These are phyloP conservation scores for Nicotiana tabacum DNA, from an alignment of 257 asterid species.

Conservation along the genomic window DNA sequence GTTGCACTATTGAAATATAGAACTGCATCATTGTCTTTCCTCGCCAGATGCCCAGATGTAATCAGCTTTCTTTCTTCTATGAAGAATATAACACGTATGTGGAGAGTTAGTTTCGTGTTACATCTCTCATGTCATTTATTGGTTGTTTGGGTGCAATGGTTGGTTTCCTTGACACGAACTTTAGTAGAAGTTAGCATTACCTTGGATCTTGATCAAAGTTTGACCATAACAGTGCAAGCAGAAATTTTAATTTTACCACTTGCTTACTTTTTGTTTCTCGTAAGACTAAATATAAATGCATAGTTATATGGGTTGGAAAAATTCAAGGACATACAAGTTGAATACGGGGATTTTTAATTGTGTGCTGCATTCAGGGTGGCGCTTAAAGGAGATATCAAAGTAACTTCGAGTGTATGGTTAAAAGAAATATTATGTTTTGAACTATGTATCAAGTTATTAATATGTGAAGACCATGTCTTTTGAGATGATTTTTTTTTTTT, in stretches of 20 bases:
- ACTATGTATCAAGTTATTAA: too few relatives aligned
- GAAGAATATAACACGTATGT: background rate
- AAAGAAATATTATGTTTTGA: background rate
- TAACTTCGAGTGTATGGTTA: background rate
- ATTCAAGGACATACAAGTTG: background rate
- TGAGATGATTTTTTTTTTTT: too few relatives aligned
- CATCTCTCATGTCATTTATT: background rate
- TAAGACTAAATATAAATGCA: background rate
- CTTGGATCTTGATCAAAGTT: background rate
- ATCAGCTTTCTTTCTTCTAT: background rate
- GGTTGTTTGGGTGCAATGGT: background rate
- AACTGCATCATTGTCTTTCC: background rate
- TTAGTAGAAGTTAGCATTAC: background rate
- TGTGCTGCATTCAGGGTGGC: background rate
- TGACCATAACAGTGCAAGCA: background rate
- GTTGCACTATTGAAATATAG: background rate
- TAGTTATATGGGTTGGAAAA: background rate
- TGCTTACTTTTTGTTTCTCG: background rate
- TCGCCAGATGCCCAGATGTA: background rate
- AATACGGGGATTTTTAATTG: background rate
- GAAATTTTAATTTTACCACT: background rate
- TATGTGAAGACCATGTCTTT: too few relatives aligned
- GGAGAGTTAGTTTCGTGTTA: background rate
- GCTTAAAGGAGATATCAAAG: background rate
- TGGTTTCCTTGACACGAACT: background rate